A percentile compares a stretch with the other conserved stretches of the same genome.
Evolutionary conservation across 345 rosid species (phyloP).

Genomic region (Cochlearia excelsa): DNA sequence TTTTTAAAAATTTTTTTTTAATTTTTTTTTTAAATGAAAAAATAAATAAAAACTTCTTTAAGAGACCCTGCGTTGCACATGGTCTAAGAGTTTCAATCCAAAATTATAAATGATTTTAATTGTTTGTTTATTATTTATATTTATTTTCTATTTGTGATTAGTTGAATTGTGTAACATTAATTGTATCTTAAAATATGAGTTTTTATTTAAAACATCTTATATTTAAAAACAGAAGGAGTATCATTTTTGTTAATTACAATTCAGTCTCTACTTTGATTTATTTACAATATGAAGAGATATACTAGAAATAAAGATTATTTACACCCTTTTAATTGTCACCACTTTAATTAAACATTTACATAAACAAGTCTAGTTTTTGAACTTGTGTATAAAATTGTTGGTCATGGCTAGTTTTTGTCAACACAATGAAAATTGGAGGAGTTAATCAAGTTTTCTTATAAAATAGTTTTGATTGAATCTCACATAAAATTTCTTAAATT

Average conservation of each 20-base stretch:
- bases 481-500: slow-evolving; percentile 5
- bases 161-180: no score
- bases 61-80: no score
- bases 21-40: no score
- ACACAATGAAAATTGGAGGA: slow-evolving; percentile 15
- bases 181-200: no score
- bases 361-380: not conserved
- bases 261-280: slow-evolving; percentile 2
- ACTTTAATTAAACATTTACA: not conserved
- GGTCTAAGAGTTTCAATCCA: no score
- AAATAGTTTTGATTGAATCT: not conserved
- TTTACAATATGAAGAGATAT: not conserved
- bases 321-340: not conserved
- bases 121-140: no score
- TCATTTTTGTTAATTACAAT: slow-evolving; percentile 19
- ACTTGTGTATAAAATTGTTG: not conserved
- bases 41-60: no score
- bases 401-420: slow-evolving; percentile 9
- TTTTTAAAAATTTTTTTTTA: no score
- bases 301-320: not conserved
- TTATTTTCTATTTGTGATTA: no score
- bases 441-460: not conserved
- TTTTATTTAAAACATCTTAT: no score
- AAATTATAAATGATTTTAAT: no score
- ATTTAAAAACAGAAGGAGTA: slow-evolving; percentile 1